phyloP scores from a whole-genome alignment of 352 stramenopile genomes.

The Aphanomyces cochlioides region DNA sequence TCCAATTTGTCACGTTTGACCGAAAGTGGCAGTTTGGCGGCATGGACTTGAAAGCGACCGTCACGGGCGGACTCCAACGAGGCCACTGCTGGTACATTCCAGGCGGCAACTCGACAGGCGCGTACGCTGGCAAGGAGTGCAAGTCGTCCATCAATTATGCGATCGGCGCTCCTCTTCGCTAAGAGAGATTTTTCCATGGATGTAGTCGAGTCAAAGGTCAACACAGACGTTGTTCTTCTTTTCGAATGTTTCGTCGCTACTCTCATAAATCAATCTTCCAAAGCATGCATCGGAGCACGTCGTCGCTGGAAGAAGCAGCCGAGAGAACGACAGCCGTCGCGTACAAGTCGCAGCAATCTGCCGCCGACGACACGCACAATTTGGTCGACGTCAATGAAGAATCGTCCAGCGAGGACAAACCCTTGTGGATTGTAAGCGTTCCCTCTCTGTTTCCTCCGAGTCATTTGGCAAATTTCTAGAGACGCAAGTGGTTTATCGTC shows the following conservation, averaged over 20 bases:
- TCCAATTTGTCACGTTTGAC: slow-evolving; percentile 82
- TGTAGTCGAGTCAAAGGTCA: too few species aligned
- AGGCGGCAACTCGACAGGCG: slow-evolving; percentile 20
- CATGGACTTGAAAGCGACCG: slow-evolving; percentile 44
- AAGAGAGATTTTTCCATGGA: slow-evolving; percentile 11
- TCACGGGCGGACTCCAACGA: slow-evolving; percentile 36
- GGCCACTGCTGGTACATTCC: slow-evolving; percentile 53
- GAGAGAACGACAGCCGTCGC: background rate
- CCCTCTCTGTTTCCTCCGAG: too few species aligned
- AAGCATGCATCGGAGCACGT: background rate
- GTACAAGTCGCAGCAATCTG: background rate
- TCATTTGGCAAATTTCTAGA: background rate
- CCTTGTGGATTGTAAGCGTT: too few species aligned
- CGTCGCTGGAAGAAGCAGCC: background rate
- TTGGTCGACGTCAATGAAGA: background rate
- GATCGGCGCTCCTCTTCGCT: slow-evolving; percentile 16
- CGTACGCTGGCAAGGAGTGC: slow-evolving; percentile 11
- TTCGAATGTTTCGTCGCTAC: too few species aligned
- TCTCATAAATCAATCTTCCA: too few species aligned
- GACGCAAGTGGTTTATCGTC: background rate
- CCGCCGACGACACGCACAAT: background rate
- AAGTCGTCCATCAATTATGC: slow-evolving; percentile 14
- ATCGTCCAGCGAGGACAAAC: too few species aligned
- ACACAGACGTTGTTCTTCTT: too few species aligned
- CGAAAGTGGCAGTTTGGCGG: slow-evolving; percentile 73